phyloP scores from a whole-genome alignment of 148 eudicot genomes.

The Pouteria glomerata region DNA sequence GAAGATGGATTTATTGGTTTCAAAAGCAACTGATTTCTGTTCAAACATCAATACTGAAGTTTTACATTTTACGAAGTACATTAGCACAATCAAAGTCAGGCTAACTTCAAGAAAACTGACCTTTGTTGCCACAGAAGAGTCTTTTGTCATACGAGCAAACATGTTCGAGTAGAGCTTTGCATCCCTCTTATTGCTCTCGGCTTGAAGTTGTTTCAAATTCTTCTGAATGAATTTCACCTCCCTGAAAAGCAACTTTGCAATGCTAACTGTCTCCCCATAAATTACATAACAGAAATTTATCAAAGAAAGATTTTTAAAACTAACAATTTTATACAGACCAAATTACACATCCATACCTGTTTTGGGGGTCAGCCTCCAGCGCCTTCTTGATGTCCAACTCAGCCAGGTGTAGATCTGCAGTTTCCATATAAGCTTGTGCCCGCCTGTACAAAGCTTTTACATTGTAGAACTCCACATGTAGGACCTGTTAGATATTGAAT shows the following conservation, averaged over 20 bases:
- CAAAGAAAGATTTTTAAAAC: background rate
- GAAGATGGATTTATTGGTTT: background rate
- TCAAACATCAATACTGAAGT: background rate
- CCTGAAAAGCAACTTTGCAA: conserved; percentile 23
- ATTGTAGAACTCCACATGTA: conserved; percentile 46
- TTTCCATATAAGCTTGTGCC: conserved; percentile 53
- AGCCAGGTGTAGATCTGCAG: conserved; percentile 45
- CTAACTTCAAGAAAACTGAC: conserved; percentile 14
- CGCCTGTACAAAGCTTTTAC: conserved; percentile 63
- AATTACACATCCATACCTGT: conserved; percentile 30
- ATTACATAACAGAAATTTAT: background rate
- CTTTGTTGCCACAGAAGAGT: conserved; percentile 27
- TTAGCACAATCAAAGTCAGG: background rate
- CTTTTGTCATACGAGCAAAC: conserved; percentile 42
- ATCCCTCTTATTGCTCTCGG: conserved; percentile 51
- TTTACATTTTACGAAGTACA: background rate
- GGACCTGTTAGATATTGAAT: conserved; percentile 29
- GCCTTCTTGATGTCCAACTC: conserved; percentile 64
- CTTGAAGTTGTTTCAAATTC: conserved; percentile 49
- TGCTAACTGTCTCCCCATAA: background rate
- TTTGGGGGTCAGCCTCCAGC: conserved; percentile 51
- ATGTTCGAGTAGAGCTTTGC: conserved; percentile 53
- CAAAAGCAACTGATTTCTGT: conserved; percentile 1
- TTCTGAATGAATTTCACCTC: conserved; percentile 52
- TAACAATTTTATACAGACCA: background rate